Evolutionary conservation across 1,284 basidiomycete species (phyloP).

Genomic region (Ustilago cynodontis): DNA sequence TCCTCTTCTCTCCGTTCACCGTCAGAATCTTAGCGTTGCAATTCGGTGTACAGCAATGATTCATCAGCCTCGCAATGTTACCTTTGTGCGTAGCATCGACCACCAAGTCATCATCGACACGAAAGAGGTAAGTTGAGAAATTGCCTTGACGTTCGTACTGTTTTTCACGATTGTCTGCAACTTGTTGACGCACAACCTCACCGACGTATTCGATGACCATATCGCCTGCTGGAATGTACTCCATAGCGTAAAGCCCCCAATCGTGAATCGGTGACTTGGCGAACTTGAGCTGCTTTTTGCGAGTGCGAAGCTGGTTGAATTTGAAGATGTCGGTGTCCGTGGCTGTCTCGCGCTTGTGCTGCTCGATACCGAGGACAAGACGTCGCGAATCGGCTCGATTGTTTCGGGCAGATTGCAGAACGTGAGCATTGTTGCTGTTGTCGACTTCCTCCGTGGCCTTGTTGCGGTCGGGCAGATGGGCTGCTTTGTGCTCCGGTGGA

Average conservation of each 20-base stretch:
- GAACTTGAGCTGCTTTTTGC: slow-evolving; percentile 98
- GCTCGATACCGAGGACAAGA: slow-evolving; percentile 91
- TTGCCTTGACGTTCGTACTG: slow-evolving; percentile 78
- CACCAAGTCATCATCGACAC: slow-evolving; percentile 72
- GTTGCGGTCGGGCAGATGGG: slow-evolving; percentile 79
- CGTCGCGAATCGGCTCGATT: slow-evolving; percentile 95
- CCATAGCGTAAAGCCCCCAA: slow-evolving; percentile 80
- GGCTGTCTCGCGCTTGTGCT: slow-evolving; percentile 79
- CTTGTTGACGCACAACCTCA: slow-evolving; percentile 92
- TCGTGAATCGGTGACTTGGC: slow-evolving; percentile 96
- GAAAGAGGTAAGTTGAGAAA: slow-evolving; percentile 69
- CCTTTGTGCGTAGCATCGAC: slow-evolving; percentile 99
- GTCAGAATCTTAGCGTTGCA: slow-evolving; percentile 99
- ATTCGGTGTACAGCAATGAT: slow-evolving; percentile 95
- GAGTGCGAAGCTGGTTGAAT: slow-evolving; percentile 96
- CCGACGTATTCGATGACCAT: slow-evolving; percentile 99
- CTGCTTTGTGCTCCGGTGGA: slow-evolving; percentile 88
- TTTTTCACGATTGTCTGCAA: slow-evolving; percentile 97
- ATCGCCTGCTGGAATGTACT: slow-evolving; percentile 87
- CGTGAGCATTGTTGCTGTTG: slow-evolving; percentile 64
- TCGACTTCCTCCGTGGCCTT: slow-evolving; percentile 72
- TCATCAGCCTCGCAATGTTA: slow-evolving; percentile 77
- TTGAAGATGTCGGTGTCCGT: slow-evolving; percentile 79
- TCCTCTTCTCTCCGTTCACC: slow-evolving; percentile 97
- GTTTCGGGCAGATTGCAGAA: slow-evolving; percentile 83